phyloP scores from a whole-genome alignment of 2,329 filamentous ascomycete genomes.

The Paecilomyces fulvus region DNA sequence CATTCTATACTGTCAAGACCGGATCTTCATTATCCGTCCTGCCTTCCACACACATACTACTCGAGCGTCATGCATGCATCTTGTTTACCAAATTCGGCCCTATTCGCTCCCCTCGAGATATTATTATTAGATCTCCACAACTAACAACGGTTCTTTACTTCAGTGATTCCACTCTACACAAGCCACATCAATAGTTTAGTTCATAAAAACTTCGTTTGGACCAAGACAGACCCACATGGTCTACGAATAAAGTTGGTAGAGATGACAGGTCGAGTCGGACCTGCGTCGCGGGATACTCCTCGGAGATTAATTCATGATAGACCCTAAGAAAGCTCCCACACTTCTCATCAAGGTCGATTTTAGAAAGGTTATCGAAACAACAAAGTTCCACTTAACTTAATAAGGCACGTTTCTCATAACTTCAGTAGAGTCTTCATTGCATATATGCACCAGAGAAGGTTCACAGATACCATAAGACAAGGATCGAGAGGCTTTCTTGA shows the following conservation, averaged over 20 bases:
- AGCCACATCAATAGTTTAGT: neutral
- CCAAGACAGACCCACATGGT: neutral
- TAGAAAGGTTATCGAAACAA: no score
- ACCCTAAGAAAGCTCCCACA: no score
- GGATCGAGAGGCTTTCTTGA: neutral
- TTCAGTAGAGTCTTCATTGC: no score
- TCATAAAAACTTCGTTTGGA: neutral
- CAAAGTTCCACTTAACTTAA: no score
- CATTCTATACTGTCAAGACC: no score
- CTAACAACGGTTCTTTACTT: neutral
- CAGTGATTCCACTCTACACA: neutral
- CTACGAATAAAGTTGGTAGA: neutral
- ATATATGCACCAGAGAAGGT: no score
- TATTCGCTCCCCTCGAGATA: neutral
- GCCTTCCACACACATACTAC: no score
- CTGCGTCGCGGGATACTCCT: neutral
- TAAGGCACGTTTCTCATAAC: no score
- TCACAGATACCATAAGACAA: neutral
- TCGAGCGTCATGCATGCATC: neutral
- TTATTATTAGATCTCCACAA: neutral
- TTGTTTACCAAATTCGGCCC: neutral
- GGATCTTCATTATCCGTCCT: no score
- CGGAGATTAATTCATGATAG: no score
- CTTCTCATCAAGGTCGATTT: no score
- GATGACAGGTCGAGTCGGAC: neutral